Base-by-base conservation (phyloP, 106 monocot genomes). In the Phalaenopsis aphrodite region DNA sequence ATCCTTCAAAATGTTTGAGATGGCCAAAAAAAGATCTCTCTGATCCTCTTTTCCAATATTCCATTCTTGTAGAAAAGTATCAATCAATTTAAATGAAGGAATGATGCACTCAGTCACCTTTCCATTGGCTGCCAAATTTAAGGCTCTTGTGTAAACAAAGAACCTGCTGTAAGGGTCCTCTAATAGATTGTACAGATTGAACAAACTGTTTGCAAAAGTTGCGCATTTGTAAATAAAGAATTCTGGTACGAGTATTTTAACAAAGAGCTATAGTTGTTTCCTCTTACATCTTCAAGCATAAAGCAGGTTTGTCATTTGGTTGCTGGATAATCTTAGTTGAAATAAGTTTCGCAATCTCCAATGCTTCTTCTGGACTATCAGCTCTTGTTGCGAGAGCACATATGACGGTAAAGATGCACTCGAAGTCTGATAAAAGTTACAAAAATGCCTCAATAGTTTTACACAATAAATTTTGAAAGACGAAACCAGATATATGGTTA, bases 151-250 rank as follows among this genome's bases (percentile, higher is more conserved):
- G 68, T 94, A 98, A 85, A 98, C 91, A 80, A 86, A 85, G 84
- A 89, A 92, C 81, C 64, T 94, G 85, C 85, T 89, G 83, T 88
- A 88, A 2, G 94, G 89, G 52, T 92, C 84, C 83, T 90, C 90
- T 74, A 98, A 84, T 43, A 98, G 90, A 55, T 98, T 98, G 87
- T 98, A 98, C 55, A 98, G 82, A 83, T 83, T 91, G 87, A 98
- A 94, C 79, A 98, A 85, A 38, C 98, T 98, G 92, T 48, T 55
- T 42, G 67, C 77, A 82, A 68, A 42, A 78, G 76, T n/a, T 17
- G 19, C 15, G 41, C 3, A 84, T 19, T 78, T 47, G 19, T 81
- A 24, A 82, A 69, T 73, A 19, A 78, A 3, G 3, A 30, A 47
- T 71, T 64, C 8, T 42, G 7, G 56, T 43, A 48, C 19, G 80